These are phyloP conservation scores for Aspergillus diversus DNA, from an alignment of 495 filamentous ascomycete genomes.

Conservation along the genomic window DNA sequence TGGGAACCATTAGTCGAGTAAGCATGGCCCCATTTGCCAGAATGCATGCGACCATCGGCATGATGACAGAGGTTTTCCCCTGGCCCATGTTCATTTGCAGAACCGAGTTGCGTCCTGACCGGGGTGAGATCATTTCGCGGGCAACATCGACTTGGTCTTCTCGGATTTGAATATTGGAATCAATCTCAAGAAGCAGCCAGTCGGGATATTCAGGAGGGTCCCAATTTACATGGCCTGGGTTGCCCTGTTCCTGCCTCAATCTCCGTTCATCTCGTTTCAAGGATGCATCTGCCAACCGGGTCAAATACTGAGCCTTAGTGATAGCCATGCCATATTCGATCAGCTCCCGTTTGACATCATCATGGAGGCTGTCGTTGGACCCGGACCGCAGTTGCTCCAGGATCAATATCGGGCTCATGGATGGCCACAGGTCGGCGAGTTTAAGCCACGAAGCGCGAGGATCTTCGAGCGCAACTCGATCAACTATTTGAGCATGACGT, in stretches of 20 bases:
- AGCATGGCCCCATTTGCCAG: constrained; percentile 58
- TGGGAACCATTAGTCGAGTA: constrained; percentile 63
- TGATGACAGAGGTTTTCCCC: constrained; percentile 73
- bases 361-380: not conserved
- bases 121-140: constrained; percentile 56
- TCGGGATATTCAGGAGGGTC: constrained; percentile 56
- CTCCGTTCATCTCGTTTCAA: constrained; percentile 28
- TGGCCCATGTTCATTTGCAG: constrained; percentile 79
- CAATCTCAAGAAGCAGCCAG: constrained; percentile 64
- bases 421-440: constrained; percentile 6
- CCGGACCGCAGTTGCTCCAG: constrained; percentile 10
- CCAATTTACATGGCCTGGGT: constrained; percentile 57
- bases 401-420: constrained; percentile 7
- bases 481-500: not conserved
- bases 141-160: constrained; percentile 63
- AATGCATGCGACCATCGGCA: constrained; percentile 61
- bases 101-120: constrained; percentile 48
- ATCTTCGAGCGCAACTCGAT: not conserved
- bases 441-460: constrained; percentile 1
- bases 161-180: constrained; percentile 65
- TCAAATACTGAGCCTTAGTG: constrained; percentile 39
- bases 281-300: constrained; percentile 41
- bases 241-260: constrained; percentile 53
- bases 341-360: constrained; percentile 20
- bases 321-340: constrained; percentile 41